Evolutionary conservation across 768 basidiomycete species (phyloP), one percentile per base, ranked within the genome.

Genomic region (Epithele typhae): DNA sequence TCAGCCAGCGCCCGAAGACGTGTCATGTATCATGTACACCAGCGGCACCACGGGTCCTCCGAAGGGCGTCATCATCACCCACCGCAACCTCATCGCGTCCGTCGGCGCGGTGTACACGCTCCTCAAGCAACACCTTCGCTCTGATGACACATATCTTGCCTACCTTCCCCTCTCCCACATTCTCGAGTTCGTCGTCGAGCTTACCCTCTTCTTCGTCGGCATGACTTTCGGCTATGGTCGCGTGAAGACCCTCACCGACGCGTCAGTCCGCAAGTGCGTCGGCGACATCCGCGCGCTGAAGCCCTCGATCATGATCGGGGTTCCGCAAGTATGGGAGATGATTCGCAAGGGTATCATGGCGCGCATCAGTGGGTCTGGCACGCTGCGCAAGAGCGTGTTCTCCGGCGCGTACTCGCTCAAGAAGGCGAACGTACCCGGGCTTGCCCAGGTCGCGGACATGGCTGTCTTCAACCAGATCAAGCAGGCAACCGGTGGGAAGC

Each of bases 311-410:
- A 84, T 98, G 78, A 80, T 91, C 43, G 95, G 92, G 43, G 95
- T 98, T 2, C 95, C 95, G 1, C 90, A 93, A 2, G 88, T 98
- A 1, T 99, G 92, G 92, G 95, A 99, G 68, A 84, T 81, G 45
- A 97, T 97, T 54, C 83, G 94, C 49, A 99, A 99, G 71, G 93
- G 93, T 25, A 94, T 99, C 61, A 59, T 92, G 9, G 63, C 74
- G 49, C 92, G 92, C 66, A 83, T 97, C 43, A 78, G 90, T 48
- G 59, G 77, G 3, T 68, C 82, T 2, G 84, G 90, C 8, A 34
- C 67, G 1, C 14, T 92, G 57, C 88, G 78, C 73, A 86, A 83
- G 69, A 71, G 64, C 38, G 62, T 95, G 24, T 99, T 99, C 75
- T 77, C 84, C 55, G 79, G 79, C 33, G 91, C 92, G 2, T 71